Conservation (phyloP, 352 stramenopile species). For the Peronospora destructor region DNA sequence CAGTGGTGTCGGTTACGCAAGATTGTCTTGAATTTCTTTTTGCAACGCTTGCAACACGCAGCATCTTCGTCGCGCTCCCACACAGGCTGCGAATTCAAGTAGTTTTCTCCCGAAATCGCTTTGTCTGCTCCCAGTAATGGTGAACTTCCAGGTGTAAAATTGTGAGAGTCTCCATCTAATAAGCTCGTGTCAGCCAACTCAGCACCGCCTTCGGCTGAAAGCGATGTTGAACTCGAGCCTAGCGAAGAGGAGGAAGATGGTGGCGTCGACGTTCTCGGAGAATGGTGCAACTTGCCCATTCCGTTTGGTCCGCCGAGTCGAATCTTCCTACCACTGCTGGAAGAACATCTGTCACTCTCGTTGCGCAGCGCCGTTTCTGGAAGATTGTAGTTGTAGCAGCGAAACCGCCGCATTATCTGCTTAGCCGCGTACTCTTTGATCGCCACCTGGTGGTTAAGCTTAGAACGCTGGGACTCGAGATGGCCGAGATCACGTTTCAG, state of each 20-base stretch:
- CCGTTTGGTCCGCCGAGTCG: constrained; percentile 14
- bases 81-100: constrained; percentile 70
- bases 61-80: constrained; percentile 81
- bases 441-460: constrained; percentile 55
- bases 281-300: constrained; percentile 20
- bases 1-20: constrained; percentile 79
- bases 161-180: constrained; percentile 20
- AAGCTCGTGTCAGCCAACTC: constrained; percentile 21
- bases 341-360: constrained; percentile 46
- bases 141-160: constrained; percentile 56
- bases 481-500: constrained; percentile 50
- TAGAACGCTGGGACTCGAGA: constrained; percentile 53
- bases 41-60: constrained; percentile 81
- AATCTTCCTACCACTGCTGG: constrained; percentile 26
- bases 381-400: constrained; percentile 82
- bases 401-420: constrained; percentile 52
- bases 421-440: constrained; percentile 58
- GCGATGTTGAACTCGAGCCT: constrained; percentile 23
- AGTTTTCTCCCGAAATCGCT: constrained; percentile 55
- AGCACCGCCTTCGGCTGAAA: constrained; percentile 19
- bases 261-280: constrained; percentile 30
- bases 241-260: constrained; percentile 33
- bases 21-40: constrained; percentile 86
- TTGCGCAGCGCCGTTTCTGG: constrained; percentile 41
- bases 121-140: constrained; percentile 59